Percentiles rank a stretch among this genome's conserved stretches.
Conservation (phyloP, 2,329 filamentous ascomycete species). For the Colletotrichum brevisporum region DNA sequence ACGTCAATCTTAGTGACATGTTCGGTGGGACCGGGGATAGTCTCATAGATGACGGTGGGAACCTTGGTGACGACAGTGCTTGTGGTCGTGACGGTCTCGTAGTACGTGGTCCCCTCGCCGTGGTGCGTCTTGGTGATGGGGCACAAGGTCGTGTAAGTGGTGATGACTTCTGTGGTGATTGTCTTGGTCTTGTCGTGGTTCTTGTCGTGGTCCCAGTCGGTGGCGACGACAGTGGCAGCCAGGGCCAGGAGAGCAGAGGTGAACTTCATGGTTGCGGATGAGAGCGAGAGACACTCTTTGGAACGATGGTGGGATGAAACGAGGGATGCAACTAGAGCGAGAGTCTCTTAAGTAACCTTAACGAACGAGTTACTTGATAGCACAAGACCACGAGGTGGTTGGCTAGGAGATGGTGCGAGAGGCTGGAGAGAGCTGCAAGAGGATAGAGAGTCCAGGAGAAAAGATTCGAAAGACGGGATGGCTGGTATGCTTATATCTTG, state of each 20-base stretch:
- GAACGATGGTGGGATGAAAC: slow-evolving; percentile 26
- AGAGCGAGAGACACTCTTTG: slow-evolving; percentile 27
- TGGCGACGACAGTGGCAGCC: slow-evolving; percentile 32
- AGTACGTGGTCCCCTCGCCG: slow-evolving; percentile 41
- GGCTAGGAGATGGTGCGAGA: slow-evolving; percentile 33
- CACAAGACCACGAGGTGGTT: slow-evolving; percentile 33
- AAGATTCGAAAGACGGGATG: slow-evolving; percentile 28
- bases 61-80: slow-evolving; percentile 49
- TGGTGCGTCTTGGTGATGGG: slow-evolving; percentile 41
- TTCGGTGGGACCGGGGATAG: slow-evolving; percentile 48
- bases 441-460: slow-evolving; percentile 9
- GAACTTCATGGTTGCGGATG: slow-evolving; percentile 35
- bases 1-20: slow-evolving; percentile 55
- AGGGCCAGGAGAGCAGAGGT: slow-evolving; percentile 35
- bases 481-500: slow-evolving; percentile 40
- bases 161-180: slow-evolving; percentile 16
- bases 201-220: slow-evolving; percentile 34
- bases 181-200: slow-evolving; percentile 37
- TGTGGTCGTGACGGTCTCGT: slow-evolving; percentile 47
- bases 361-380: slow-evolving; percentile 41
- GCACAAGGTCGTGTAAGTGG: slow-evolving; percentile 31
- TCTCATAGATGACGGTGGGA: slow-evolving; percentile 52
- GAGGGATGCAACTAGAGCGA: slow-evolving; percentile 35
- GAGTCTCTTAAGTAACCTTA: slow-evolving; percentile 43
- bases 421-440: slow-evolving; percentile 33